Percentiles rank a stretch among this genome's conserved stretches.
Evolutionary conservation across 768 basidiomycete genomes (phyloP).

Genomic region (Mycena belliarum): DNA sequence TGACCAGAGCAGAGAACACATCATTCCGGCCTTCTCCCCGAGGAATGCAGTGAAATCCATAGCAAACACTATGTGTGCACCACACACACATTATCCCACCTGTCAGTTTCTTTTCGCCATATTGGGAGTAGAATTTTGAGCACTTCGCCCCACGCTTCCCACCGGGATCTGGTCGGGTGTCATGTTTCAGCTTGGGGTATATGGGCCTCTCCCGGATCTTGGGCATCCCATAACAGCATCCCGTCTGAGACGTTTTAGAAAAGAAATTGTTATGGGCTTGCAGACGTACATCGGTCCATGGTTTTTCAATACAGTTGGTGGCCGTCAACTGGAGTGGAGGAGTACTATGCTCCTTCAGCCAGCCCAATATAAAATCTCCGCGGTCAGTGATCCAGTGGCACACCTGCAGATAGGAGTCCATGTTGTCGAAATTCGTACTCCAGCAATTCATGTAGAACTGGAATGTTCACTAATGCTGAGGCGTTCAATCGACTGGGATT

Average conservation of each 20-base stretch:
- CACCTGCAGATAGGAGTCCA: background rate
- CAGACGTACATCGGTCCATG: background rate
- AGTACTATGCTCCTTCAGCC: background rate
- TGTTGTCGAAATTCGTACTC: background rate
- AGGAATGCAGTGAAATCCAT: slow-evolving; percentile 25
- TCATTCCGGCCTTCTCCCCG: slow-evolving; percentile 20
- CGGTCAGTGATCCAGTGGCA: background rate
- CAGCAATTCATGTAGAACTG: slow-evolving; percentile 18
- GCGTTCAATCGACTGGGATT: background rate
- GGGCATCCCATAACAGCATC: slow-evolving; percentile 20
- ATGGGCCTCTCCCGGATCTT: slow-evolving; percentile 18
- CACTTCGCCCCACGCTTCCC: slow-evolving; percentile 21
- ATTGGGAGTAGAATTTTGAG: slow-evolving; percentile 23
- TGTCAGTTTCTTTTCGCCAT: slow-evolving; percentile 19
- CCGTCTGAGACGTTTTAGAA: slow-evolving; percentile 11
- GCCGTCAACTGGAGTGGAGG: background rate
- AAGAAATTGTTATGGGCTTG: background rate
- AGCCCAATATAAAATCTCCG: background rate
- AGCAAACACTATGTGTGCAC: slow-evolving; percentile 26
- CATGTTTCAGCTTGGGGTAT: slow-evolving; percentile 17
- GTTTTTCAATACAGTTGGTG: background rate
- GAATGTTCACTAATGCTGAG: slow-evolving; percentile 15
- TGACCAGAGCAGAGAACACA: slow-evolving; percentile 21
- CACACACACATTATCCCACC: slow-evolving; percentile 26
- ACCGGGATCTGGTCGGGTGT: background rate